phyloP scores from a whole-genome alignment of 495 filamentous ascomycete genomes.

The Durotheca rogersii region DNA sequence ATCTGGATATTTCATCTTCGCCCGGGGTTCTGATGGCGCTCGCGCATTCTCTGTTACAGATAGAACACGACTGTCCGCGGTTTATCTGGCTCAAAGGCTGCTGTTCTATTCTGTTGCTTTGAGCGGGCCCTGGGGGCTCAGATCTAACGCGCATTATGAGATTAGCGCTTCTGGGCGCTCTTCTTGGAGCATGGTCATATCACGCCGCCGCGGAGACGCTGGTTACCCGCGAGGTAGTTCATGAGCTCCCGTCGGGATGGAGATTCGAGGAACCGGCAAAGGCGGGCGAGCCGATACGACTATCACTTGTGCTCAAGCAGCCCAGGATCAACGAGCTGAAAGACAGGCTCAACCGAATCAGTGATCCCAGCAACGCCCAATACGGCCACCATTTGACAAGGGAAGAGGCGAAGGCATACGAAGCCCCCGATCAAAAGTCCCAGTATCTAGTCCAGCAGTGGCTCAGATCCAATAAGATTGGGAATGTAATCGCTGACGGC shows the following conservation, averaged over 20 bases:
- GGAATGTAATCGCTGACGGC: constrained; percentile 26
- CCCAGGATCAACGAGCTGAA: constrained; percentile 40
- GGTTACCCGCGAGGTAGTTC: constrained; percentile 11
- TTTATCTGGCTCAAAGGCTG: not conserved
- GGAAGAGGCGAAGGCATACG: constrained; percentile 34
- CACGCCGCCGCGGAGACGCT: constrained; percentile 9
- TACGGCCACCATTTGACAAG: constrained; percentile 36
- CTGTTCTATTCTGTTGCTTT: not conserved
- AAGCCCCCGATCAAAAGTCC: constrained; percentile 24
- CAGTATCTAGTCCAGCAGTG: constrained; percentile 36
- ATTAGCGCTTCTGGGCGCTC: constrained; percentile 1
- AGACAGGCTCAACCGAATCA: constrained; percentile 29
- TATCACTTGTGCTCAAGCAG: constrained; percentile 42
- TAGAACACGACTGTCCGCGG: not conserved
- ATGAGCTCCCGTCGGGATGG: constrained; percentile 16
- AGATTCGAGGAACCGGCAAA: constrained; percentile 11
- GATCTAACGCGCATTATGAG: constrained; percentile 11
- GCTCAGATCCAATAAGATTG: constrained; percentile 37
- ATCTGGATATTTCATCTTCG: not conserved
- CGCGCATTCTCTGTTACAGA: not conserved
- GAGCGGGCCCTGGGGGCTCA: not conserved
- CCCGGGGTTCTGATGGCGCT: not conserved
- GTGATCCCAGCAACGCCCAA: constrained; percentile 22
- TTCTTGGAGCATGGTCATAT: constrained; percentile 11
- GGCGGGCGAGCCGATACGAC: constrained; percentile 8